Evolutionary conservation across 2,329 filamentous ascomycete genomes (phyloP), one percentile per base, ranked within the genome.

Genomic region (Alternaria metachromatica): DNA sequence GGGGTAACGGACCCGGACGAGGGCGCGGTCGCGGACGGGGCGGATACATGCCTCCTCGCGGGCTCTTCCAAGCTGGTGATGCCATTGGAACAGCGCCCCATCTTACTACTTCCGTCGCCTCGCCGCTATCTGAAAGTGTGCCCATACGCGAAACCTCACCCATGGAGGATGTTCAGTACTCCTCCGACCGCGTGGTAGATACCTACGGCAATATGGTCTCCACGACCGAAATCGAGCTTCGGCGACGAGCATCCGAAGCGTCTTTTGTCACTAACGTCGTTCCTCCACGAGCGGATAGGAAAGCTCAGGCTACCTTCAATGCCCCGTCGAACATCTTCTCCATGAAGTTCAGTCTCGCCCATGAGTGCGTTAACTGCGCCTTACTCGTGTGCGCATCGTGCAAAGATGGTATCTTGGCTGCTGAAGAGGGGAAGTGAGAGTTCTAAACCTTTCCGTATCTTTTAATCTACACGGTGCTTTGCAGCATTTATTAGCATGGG

Each of bases 301-400:
- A 21, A 13, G 13, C 13, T 5, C n/a, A n/a, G 3, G 6, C 13
- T 12, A 41, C 10, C 4, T 13, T 13, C n/a, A n/a, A 20, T 26
- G 1, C 21, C 8, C 21, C 50, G 11, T 26, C 45, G 21, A 26
- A 20, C 18, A 28, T 50, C 25, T 58, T 63, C 18, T 48, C 55
- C 2, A 41, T 51, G 3, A 55, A 66, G 2, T 72, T 73, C 43
- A 76, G 67, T 58, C 63, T 76, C 25, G 75, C 76, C 1, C 68
- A 76, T 37, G 65, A 74, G 44, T 79, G 76, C 33, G 2, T 23
- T 1, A 15, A 18, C 5, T 78, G 76, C 57, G 64, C 57, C 8
- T 51, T 74, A 3, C 45, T 77, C 1, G 68, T 77, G 2, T 79
- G 76, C 55, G 54, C 57, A 1, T 44, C 60, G 1, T 78, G 75